Evolutionary conservation across 371 early-diverging fungal species (phyloP).

Genomic region (Saksenaea oblongispora): DNA sequence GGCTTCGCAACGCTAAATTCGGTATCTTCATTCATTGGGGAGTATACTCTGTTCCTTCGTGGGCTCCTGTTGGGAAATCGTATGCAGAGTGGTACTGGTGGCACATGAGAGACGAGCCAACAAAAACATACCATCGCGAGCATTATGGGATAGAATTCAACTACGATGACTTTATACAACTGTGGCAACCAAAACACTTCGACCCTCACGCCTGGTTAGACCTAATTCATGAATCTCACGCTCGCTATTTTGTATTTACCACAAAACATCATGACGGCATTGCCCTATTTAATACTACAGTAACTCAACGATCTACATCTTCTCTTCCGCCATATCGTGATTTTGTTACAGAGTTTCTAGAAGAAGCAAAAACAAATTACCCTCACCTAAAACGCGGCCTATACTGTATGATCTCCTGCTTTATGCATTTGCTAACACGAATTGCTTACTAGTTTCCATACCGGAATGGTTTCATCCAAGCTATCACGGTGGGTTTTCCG

Average conservation of each 20-base stretch:
- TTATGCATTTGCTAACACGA: neutral
- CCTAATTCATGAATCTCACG: slow-evolving; percentile 21
- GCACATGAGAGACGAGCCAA: neutral
- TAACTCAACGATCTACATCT: slow-evolving; percentile 25
- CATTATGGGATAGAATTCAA: slow-evolving; percentile 26
- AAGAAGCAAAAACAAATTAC: slow-evolving; percentile 18
- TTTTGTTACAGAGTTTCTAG: slow-evolving; percentile 29
- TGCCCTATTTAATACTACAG: slow-evolving; percentile 33
- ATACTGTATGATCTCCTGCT: slow-evolving; percentile 25
- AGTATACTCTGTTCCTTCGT: slow-evolving; percentile 34
- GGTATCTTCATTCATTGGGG: slow-evolving; percentile 47
- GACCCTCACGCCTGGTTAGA: slow-evolving; percentile 32
- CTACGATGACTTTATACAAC: slow-evolving; percentile 32
- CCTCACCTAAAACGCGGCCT: slow-evolving; percentile 29
- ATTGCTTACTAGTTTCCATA: slow-evolving; percentile 25
- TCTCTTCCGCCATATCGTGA: slow-evolving; percentile 22
- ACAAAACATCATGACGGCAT: slow-evolving; percentile 43
- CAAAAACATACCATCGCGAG: slow-evolving; percentile 18
- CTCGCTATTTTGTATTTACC: slow-evolving; percentile 41
- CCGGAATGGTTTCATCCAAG: slow-evolving; percentile 43
- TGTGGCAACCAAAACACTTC: slow-evolving; percentile 20
- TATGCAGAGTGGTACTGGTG: neutral
- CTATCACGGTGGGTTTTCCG: slow-evolving; percentile 19
- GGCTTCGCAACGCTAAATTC: slow-evolving; percentile 37
- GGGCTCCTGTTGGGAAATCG: slow-evolving; percentile 30